Conservation (phyloP, 2,329 filamentous ascomycete genomes). For the Taxawa tesnikishii region DNA sequence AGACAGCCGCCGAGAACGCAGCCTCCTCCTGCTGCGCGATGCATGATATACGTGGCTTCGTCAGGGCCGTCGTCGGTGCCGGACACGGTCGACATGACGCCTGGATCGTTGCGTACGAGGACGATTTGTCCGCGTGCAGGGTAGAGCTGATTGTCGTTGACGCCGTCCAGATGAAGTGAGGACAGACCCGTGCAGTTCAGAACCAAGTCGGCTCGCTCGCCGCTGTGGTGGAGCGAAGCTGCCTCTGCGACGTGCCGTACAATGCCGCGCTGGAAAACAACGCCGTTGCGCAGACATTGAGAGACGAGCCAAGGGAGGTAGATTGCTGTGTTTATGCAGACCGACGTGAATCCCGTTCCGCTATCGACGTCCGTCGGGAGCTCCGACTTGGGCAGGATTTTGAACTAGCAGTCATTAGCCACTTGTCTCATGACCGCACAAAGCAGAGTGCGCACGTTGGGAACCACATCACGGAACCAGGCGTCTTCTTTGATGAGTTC, state of each 20-base stretch:
- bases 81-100: slow-evolving; percentile 56
- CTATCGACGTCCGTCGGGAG: slow-evolving; percentile 56
- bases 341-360: slow-evolving; percentile 64
- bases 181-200: slow-evolving; percentile 79
- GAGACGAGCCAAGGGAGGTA: slow-evolving; percentile 80
- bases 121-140: slow-evolving; percentile 77
- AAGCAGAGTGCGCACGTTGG: slow-evolving; percentile 43
- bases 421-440: too few relatives aligned
- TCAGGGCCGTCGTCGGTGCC: slow-evolving; percentile 62
- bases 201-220: slow-evolving; percentile 51
- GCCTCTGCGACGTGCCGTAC: slow-evolving; percentile 62
- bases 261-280: slow-evolving; percentile 36
- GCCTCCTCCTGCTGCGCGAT: slow-evolving; percentile 64
- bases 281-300: slow-evolving; percentile 63
- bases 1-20: slow-evolving; percentile 81
- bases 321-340: slow-evolving; percentile 82
- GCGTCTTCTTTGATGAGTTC: slow-evolving; percentile 52
- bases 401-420: slow-evolving; percentile 16
- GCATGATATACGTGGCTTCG: slow-evolving; percentile 74
- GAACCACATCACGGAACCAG: slow-evolving; percentile 62
- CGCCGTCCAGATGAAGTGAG: slow-evolving; percentile 65
- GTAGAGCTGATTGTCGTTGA: slow-evolving; percentile 59
- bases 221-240: slow-evolving; percentile 43
- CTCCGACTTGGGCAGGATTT: slow-evolving; percentile 16
- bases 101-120: slow-evolving; percentile 66